Conservation (phyloP, 495 filamentous ascomycete species). For the Amorphotheca resinae region DNA sequence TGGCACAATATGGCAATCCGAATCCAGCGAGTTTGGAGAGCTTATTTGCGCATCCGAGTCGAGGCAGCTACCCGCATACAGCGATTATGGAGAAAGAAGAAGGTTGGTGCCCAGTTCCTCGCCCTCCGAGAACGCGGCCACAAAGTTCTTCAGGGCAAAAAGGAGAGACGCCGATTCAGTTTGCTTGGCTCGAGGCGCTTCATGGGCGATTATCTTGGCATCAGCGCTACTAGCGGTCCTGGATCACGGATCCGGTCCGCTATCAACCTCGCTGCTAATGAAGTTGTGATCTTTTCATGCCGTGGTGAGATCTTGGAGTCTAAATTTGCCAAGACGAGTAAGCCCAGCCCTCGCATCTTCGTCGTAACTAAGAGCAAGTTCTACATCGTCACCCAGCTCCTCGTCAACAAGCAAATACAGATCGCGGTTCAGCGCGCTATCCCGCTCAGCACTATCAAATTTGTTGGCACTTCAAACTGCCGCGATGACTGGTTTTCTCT, state of each 20-base stretch:
- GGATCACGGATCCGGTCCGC: constrained; percentile 69
- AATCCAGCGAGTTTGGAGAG: constrained; percentile 95
- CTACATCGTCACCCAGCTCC: constrained; percentile 72
- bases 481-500: constrained; percentile 97
- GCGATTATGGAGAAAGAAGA: constrained; percentile 85
- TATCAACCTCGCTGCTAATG: constrained; percentile 48
- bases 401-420: constrained; percentile 69
- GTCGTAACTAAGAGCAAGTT: constrained; percentile 77
- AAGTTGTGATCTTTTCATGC: constrained; percentile 77
- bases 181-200: constrained; percentile 83
- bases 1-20: constrained; percentile 99
- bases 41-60: constrained; percentile 81
- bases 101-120: constrained; percentile 74
- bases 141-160: constrained; percentile 64
- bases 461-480: constrained; percentile 60
- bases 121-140: constrained; percentile 87
- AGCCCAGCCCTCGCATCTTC: constrained; percentile 73
- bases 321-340: constrained; percentile 93
- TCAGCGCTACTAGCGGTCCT: constrained; percentile 66
- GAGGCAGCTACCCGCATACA: constrained; percentile 93
- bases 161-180: constrained; percentile 85
- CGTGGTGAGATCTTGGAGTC: constrained; percentile 77
- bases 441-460: constrained; percentile 76
- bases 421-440: constrained; percentile 74
- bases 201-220: constrained; percentile 88